Conservation (phyloP, 768 basidiomycete species). For the Leucosporidium scottii region DNA sequence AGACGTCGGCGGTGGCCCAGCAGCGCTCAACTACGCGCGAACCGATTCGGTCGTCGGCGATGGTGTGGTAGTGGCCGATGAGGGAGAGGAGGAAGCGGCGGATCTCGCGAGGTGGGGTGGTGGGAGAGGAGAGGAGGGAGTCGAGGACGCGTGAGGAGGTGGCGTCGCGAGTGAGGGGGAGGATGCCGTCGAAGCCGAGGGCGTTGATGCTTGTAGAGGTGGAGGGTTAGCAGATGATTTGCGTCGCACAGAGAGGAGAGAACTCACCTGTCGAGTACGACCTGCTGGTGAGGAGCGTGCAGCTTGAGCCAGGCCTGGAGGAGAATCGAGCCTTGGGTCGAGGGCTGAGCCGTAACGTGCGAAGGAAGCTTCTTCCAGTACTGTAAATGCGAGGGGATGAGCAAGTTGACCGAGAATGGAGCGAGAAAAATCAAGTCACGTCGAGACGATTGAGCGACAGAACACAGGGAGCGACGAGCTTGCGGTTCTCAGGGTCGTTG, state of each 20-base stretch:
- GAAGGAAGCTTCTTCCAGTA: constrained; percentile 24
- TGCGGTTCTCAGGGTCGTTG: constrained; percentile 48
- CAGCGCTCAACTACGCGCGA: constrained; percentile 84
- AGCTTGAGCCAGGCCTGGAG: constrained; percentile 74
- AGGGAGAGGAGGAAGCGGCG: constrained; percentile 66
- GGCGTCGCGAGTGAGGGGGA: constrained; percentile 56
- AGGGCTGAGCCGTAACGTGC: constrained; percentile 52
- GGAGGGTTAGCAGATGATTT: constrained; percentile 1
- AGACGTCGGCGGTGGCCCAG: constrained; percentile 86
- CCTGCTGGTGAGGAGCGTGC: constrained; percentile 57
- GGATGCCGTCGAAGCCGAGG: constrained; percentile 55
- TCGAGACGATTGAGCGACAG: constrained; percentile 47
- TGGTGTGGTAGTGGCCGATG: constrained; percentile 66
- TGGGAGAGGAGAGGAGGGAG: constrained; percentile 56
- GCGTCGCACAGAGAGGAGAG: background rate
- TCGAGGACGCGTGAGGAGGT: constrained; percentile 76
- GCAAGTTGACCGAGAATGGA: too few species aligned
- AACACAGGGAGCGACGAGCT: constrained; percentile 59
- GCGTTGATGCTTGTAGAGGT: constrained; percentile 51
- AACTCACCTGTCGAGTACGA: constrained; percentile 62
- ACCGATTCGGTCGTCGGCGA: constrained; percentile 85
- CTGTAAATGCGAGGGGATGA: background rate
- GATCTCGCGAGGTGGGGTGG: constrained; percentile 51
- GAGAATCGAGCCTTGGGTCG: constrained; percentile 75
- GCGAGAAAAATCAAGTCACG: constrained; percentile 31